Evolutionary conservation across 257 asterid genomes (phyloP), one percentile per base, ranked within the genome.

Genomic region (Agastache rugosa): DNA sequence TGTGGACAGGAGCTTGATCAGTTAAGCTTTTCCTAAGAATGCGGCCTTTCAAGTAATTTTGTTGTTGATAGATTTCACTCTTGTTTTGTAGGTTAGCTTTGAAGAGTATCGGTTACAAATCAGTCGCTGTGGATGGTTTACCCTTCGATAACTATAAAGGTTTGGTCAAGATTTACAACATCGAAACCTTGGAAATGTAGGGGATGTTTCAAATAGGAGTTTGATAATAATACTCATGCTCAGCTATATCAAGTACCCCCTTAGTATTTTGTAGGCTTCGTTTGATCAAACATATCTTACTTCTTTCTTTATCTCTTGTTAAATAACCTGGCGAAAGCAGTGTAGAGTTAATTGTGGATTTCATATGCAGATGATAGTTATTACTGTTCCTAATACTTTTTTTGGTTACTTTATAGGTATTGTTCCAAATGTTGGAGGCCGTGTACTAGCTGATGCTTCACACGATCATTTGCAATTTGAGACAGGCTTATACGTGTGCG

Each of bases 41-140:
- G 60, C 27, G 19, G 22, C 1, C n/a, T 73, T 19, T 76, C 34
- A 17, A 70, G 20, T 29, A 62, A 50, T 6, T 58, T 34, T 27
- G 35, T 7, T 12, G 42, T 42, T 53, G 41, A 63, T 29, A 12
- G 20, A 37, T 48, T 75, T 19, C 37, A 11, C 71, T 45, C 61
- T 54, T 69, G 60, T 76, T 83, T 66, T 83, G 76, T 84, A 94
- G 97, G 81, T 82, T 87, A 83, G 89, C 82, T 37, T 74, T 92
- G 88, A 95, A 95, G 86, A 92, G 98, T 73, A 87, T 92, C 61
- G 99, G 99, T 56, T 92, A 92, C 83, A 94, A 92, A 83, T 90
- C 96, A 60, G 86, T 87, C 45, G 85, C 89, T 62, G 84, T 88
- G 76, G 93, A 84, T 71, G 91, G 89, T 65, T 84, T 94, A 69